A percentile compares a stretch with the other conserved stretches of the same genome.
Conservation (phyloP, 352 stramenopile genomes). For the Blastocystis sp. region DNA sequence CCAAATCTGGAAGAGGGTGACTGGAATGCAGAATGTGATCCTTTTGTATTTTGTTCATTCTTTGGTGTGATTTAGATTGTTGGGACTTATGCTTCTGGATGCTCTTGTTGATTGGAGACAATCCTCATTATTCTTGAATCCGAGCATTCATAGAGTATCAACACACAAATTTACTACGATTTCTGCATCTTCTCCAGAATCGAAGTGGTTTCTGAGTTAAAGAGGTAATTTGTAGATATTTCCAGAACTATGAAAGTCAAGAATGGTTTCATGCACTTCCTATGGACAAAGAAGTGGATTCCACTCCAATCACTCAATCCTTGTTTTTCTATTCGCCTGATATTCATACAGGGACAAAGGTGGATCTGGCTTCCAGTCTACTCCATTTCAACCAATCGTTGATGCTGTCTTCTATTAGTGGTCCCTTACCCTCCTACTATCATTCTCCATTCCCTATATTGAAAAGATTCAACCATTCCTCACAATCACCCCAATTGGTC, state of each 20-base stretch:
- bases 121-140: not conserved
- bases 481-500: not conserved
- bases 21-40: not conserved
- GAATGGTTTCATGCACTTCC: not conserved
- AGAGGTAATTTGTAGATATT: not conserved
- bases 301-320: not conserved
- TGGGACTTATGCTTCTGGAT: not conserved
- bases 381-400: not conserved
- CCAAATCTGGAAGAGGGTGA: not conserved
- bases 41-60: not conserved
- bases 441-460: not conserved
- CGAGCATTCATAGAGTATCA: not conserved
- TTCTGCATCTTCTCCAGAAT: not conserved
- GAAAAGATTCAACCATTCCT: not conserved
- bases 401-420: not conserved
- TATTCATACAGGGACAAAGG: not conserved
- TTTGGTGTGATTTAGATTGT: not conserved
- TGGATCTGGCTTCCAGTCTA: not conserved
- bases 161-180: not conserved
- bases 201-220: not conserved
- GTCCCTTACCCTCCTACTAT: not conserved
- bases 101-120: not conserved
- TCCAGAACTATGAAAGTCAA: not conserved
- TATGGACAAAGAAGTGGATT: not conserved
- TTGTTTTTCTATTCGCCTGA: slow-evolving; percentile 33